Base-by-base conservation (phyloP, 2,329 filamentous ascomycete species). In the Calonectria pteridis region DNA sequence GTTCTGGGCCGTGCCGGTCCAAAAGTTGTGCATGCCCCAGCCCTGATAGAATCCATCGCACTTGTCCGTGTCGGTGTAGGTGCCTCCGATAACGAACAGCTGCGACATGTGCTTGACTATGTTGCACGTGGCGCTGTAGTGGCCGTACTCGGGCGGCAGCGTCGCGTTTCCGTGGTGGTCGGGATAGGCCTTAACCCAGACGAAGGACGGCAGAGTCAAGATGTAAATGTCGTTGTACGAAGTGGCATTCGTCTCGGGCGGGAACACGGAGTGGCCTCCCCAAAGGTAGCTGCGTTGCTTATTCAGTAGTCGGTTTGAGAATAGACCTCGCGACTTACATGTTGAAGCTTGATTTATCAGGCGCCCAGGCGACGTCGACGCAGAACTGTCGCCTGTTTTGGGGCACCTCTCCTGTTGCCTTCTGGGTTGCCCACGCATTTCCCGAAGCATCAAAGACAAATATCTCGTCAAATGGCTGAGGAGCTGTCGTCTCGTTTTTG, bases 1-100 rank as follows among this genome's bases (percentile, higher is more conserved):
- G 50, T 87, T 87, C 40, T 87, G 85, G 71, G 86, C 83, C 37
- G 40, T 72, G 11, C 89, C 88, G 13, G 91, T 79, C 78, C 90
- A 87, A 73, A 90, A 83, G 76, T 90, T 90, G 80, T 91, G 89
- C 20, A 87, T 87, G 11, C 89, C 90, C 83, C 86, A 89, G 10
- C 5, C 82, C 80, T 2, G 84, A 83, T 4, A 83, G 82, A 78
- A 46, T 20, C 43, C 43, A 9, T 92, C 90, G 77, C 90, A 92
- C 11, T 83, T 77, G 40, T 85, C 79, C 11, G 76, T 82, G 4
- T 83, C 76, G 0, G 89, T 87, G 73, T 91, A 92, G 40, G 85
- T 87, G 31, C 91, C 91, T 28, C 91, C 90, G 58, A 91, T 89
- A 71, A 92, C 85, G 26, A 92, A 81, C 90, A 92, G 92, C 80